Conservation (phyloP, 176 grass and related monocot genomes). For the Areca catechu region DNA sequence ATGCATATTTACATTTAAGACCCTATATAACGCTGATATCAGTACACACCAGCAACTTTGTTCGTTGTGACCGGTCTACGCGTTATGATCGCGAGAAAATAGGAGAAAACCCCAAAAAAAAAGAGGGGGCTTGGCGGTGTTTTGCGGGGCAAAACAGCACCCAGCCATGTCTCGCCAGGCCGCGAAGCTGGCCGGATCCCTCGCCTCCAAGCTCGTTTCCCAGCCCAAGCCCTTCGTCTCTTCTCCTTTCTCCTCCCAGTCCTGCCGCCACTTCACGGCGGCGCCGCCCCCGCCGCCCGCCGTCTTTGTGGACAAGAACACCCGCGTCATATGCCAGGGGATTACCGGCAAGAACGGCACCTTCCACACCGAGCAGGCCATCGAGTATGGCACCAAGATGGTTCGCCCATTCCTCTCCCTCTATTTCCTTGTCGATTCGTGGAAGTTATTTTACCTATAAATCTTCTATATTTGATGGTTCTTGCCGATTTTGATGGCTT, state of each 20-base stretch:
- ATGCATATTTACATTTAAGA: too few relatives aligned
- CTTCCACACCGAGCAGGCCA: constrained; percentile 99
- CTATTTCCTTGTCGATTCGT: neutral
- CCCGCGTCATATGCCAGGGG: constrained; percentile 98
- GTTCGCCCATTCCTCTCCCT: constrained; percentile 12
- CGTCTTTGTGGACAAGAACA: constrained; percentile 98
- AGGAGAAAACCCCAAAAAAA: too few relatives aligned
- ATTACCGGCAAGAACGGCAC: constrained; percentile 99
- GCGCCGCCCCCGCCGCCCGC: constrained; percentile 58
- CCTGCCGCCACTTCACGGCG: constrained; percentile 55
- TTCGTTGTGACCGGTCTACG: too few relatives aligned
- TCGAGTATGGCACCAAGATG: constrained; percentile 99
- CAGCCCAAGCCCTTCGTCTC: neutral
- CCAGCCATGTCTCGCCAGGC: constrained; percentile 53
- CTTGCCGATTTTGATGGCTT: too few relatives aligned
- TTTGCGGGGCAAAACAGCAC: too few relatives aligned
- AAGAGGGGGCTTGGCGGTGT: too few relatives aligned
- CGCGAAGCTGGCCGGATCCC: constrained; percentile 58
- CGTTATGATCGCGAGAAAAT: too few relatives aligned
- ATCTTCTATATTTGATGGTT: too few relatives aligned
- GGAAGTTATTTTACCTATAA: too few relatives aligned
- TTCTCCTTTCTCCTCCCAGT: constrained; percentile 4
- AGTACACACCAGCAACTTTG: too few relatives aligned
- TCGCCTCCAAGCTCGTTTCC: constrained; percentile 35
- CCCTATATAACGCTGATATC: too few relatives aligned